phyloP scores from a whole-genome alignment of 371 early-diverging fungal genomes.

The Lichtheimia ornata region DNA sequence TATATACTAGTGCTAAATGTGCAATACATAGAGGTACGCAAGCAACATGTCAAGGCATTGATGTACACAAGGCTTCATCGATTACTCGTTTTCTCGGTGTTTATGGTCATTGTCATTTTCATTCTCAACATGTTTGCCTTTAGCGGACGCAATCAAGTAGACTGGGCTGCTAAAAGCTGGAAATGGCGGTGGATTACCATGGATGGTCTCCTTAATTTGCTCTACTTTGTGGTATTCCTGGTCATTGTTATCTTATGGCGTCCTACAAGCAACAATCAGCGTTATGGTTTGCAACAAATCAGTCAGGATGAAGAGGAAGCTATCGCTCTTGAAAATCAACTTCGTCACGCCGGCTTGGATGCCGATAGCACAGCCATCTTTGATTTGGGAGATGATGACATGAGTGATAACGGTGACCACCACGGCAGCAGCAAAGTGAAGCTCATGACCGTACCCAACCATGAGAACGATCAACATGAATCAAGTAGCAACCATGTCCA shows the following conservation, averaged over 20 bases:
- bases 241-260: constrained; percentile 87
- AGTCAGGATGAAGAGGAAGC: constrained; percentile 63
- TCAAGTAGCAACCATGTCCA: too few species aligned
- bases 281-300: constrained; percentile 66
- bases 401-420: constrained; percentile 52
- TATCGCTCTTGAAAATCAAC: constrained; percentile 56
- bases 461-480: too few species aligned
- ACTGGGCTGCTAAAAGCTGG: constrained; percentile 85
- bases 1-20: background rate
- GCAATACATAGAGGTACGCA: constrained; percentile 55
- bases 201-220: constrained; percentile 84
- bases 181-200: constrained; percentile 88
- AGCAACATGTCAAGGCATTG: constrained; percentile 83
- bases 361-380: constrained; percentile 61
- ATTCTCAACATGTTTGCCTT: constrained; percentile 79
- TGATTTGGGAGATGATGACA: constrained; percentile 68
- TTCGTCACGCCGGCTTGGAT: constrained; percentile 38
- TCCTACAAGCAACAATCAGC: constrained; percentile 89
- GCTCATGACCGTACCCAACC: too few species aligned
- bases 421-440: background rate
- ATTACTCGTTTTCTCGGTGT: constrained; percentile 75
- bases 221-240: constrained; percentile 82
- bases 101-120: constrained; percentile 76
- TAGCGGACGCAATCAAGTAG: constrained; percentile 55
- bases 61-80: constrained; percentile 91